Conservation (phyloP, 805 yeast genomes). For the Lipomyces mesembrius region DNA sequence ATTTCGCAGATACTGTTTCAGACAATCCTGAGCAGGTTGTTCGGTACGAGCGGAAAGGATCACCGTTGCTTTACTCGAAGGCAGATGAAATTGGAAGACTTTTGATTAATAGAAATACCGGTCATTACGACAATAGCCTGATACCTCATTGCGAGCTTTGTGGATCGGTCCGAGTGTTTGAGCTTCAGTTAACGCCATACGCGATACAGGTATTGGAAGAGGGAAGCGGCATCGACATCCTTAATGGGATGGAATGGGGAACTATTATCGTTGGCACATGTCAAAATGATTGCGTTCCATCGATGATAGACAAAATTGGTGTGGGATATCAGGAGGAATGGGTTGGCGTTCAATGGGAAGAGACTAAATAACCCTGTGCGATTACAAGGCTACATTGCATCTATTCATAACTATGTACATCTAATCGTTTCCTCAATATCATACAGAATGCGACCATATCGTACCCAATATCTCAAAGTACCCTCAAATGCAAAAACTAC, state of each 20-base stretch:
- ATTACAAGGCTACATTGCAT: neutral
- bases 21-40: conserved; percentile 87
- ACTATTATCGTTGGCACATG: conserved; percentile 85
- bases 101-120: conserved; percentile 39
- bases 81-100: conserved; percentile 59
- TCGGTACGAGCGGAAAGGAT: conserved; percentile 80
- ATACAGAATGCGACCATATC: neutral
- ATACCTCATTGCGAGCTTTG: conserved; percentile 73
- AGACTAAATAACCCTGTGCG: conserved; percentile 5
- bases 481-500: conserved; percentile 37
- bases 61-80: conserved; percentile 73
- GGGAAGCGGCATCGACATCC: conserved; percentile 49
- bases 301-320: conserved; percentile 58
- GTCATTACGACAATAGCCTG: conserved; percentile 38
- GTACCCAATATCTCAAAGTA: conserved; percentile 41
- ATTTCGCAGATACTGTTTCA: conserved; percentile 73
- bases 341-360: conserved; percentile 89
- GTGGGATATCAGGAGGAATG: conserved; percentile 84
- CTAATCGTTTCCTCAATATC: neutral
- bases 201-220: conserved; percentile 81
- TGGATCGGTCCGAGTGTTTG: conserved; percentile 58
- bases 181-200: conserved; percentile 93
- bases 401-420: conserved; percentile 12
- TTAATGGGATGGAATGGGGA: conserved; percentile 97
- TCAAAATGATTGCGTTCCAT: conserved; percentile 63